phyloP scores from a whole-genome alignment of 139 green algal genomes.

The Coelastrella sp. region DNA sequence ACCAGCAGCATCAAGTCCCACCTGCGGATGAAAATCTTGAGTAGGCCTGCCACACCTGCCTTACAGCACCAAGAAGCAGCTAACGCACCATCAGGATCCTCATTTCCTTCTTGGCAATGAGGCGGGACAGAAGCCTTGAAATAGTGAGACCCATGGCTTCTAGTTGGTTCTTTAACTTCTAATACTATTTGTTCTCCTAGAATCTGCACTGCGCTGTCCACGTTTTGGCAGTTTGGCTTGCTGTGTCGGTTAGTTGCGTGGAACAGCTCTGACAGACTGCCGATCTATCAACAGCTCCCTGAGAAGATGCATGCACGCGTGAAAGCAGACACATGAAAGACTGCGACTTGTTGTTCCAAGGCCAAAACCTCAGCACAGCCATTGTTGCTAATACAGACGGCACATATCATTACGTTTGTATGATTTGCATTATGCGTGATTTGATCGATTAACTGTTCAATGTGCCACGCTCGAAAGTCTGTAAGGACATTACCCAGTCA shows the following conservation, averaged over 20 bases:
- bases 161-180: background rate
- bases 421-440: too few species aligned
- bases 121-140: constrained; percentile 90
- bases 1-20: constrained; percentile 97
- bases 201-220: background rate
- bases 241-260: background rate
- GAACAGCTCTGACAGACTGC: background rate
- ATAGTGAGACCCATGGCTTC: constrained; percentile 94
- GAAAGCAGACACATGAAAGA: background rate
- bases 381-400: too few species aligned
- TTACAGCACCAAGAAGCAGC: constrained; percentile 20
- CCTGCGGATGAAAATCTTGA: constrained; percentile 59
- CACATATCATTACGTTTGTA: too few species aligned
- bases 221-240: background rate
- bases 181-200: background rate
- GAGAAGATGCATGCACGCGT: background rate
- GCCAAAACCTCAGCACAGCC: background rate
- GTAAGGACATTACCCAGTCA: too few species aligned
- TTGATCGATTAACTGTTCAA: too few species aligned
- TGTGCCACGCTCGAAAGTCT: too few species aligned
- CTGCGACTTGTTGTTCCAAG: background rate
- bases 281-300: background rate
- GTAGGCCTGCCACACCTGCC: background rate
- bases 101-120: constrained; percentile 98
- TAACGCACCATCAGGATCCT: constrained; percentile 96